phyloP scores from a whole-genome alignment of 1,284 basidiomycete genomes.

The Chalciporus sp. region DNA sequence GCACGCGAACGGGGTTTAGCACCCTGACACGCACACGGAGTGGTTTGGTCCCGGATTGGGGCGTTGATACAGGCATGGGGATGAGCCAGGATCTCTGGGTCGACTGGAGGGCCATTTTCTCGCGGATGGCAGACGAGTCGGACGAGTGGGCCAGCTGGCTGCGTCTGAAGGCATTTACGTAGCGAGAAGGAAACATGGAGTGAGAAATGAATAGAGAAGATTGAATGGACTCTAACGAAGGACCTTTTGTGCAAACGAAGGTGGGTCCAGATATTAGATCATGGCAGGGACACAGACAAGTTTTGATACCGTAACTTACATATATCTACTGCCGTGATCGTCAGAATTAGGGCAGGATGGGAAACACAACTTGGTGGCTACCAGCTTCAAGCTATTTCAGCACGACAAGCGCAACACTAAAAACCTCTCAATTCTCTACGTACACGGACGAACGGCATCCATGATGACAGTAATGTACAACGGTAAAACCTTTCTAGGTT shows the following conservation, averaged over 20 bases:
- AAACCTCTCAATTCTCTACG: not conserved
- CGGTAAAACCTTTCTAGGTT: constrained; percentile 17
- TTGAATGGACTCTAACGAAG: not conserved
- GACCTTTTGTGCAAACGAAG: not conserved
- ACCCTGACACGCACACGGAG: constrained; percentile 52
- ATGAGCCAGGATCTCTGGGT: constrained; percentile 52
- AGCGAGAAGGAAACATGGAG: constrained; percentile 7
- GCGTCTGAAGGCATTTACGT: constrained; percentile 14
- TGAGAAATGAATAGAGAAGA: not conserved
- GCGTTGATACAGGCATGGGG: constrained; percentile 47
- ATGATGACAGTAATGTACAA: not conserved
- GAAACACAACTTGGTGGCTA: no score
- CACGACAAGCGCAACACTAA: not conserved
- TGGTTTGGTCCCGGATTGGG: constrained; percentile 39
- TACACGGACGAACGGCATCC: not conserved
- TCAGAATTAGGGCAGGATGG: no score
- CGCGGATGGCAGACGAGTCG: constrained; percentile 57
- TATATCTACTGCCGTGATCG: no score
- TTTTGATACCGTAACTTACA: no score
- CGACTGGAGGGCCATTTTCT: constrained; percentile 55
- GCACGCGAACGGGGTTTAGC: constrained; percentile 53
- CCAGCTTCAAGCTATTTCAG: no score
- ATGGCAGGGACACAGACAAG: not conserved
- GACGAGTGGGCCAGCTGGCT: constrained; percentile 41
- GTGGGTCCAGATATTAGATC: not conserved